phyloP scores from a whole-genome alignment of 1,284 basidiomycete species.

The Thelephora terrestris region DNA sequence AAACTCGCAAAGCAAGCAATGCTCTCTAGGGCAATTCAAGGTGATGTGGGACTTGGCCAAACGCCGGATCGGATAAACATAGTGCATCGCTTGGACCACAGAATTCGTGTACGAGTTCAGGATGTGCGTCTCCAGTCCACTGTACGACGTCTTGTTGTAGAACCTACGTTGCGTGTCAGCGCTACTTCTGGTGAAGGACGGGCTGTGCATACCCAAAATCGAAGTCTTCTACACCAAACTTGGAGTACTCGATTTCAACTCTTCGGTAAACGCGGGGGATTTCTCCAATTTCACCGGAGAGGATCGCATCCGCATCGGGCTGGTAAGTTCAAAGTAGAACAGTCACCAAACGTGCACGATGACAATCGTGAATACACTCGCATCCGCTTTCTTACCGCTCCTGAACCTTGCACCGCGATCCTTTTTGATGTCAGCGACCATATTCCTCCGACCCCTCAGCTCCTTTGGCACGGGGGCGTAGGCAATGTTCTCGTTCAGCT shows the following conservation, averaged over 20 bases:
- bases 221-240: constrained; percentile 99
- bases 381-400: constrained; percentile 54
- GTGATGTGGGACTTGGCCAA: constrained; percentile 90
- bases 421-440: constrained; percentile 40
- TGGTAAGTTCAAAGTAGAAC: constrained; percentile 12
- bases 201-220: constrained; percentile 75
- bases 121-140: constrained; percentile 95
- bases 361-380: constrained; percentile 26
- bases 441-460: constrained; percentile 74
- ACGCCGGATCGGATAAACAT: constrained; percentile 66
- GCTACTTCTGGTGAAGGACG: not conserved
- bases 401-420: constrained; percentile 66
- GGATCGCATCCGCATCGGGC: constrained; percentile 38
- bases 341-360: constrained; percentile 6
- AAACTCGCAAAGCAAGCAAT: constrained; percentile 91
- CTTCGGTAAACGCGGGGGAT: constrained; percentile 83
- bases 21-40: constrained; percentile 77
- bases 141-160: constrained; percentile 85
- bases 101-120: constrained; percentile 96
- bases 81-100: constrained; percentile 85
- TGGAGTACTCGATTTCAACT: constrained; percentile 97
- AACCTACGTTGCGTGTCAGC: constrained; percentile 42
- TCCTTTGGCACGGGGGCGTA: constrained; percentile 84
- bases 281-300: constrained; percentile 41
- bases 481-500: constrained; percentile 79